These are phyloP conservation scores for Tetrahymena elliotti DNA, from an alignment of 73 alveolate genomes.

Conservation along the genomic window DNA sequence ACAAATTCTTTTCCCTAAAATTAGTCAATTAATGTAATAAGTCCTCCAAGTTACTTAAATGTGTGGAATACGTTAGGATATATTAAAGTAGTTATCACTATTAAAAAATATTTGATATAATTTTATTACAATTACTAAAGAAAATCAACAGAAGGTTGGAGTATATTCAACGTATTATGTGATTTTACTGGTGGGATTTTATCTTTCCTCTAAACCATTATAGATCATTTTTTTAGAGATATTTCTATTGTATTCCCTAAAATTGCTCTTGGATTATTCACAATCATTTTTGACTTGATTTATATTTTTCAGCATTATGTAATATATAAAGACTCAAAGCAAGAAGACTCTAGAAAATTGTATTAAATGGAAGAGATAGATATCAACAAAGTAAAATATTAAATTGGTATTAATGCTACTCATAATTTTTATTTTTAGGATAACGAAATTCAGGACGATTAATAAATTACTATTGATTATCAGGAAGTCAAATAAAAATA, in stretches of 20 bases:
- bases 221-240: constrained; percentile 37
- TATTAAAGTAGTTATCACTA: constrained; percentile 77
- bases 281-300: neutral
- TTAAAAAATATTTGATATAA: constrained; percentile 82
- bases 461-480: neutral
- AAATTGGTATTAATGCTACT: no score
- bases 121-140: constrained; percentile 72
- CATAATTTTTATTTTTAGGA: no score
- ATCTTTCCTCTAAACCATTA: constrained; percentile 58
- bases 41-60: constrained; percentile 14
- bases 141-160: constrained; percentile 93
- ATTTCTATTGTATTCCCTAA: neutral
- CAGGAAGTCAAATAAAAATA: neutral
- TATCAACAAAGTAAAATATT: neutral
- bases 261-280: neutral
- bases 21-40: neutral
- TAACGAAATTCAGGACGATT: neutral
- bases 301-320: neutral
- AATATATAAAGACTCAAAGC: neutral
- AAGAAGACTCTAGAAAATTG: neutral
- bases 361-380: neutral
- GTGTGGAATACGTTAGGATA: constrained; percentile 61
- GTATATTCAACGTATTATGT: constrained; percentile 73
- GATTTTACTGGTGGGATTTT: constrained; percentile 91
- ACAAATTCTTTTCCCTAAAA: neutral